Evolutionary conservation across 805 yeast genomes (phyloP).

Genomic region (Isabelozyma pseudorhagii): DNA sequence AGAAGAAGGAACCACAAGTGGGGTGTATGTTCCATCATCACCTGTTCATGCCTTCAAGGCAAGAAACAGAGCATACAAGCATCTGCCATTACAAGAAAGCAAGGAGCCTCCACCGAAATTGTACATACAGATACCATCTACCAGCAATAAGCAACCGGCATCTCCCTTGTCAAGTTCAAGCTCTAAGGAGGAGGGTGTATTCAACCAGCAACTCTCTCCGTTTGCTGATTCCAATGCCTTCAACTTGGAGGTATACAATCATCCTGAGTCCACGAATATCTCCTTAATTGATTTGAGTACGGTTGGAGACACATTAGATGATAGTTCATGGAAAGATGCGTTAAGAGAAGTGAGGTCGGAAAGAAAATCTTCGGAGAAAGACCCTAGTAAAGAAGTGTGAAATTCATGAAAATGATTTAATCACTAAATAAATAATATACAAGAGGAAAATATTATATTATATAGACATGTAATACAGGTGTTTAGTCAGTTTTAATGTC

Average conservation of each 20-base stretch:
- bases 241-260: neutral
- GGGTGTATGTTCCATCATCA: conserved; percentile 29
- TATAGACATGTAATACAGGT: neutral
- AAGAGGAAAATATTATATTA: neutral
- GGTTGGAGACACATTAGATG: conserved; percentile 22
- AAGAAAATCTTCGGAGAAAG: conserved; percentile 1
- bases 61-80: conserved; percentile 4
- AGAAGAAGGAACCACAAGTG: conserved; percentile 13
- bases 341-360: conserved; percentile 15
- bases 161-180: neutral
- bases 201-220: conserved; percentile 8
- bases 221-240: conserved; percentile 5
- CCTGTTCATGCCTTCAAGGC: conserved; percentile 21
- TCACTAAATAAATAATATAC: conserved; percentile 1
- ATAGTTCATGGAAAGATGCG: conserved; percentile 24
- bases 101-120: conserved; percentile 12
- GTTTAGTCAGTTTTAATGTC: conserved; percentile 41
- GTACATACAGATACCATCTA: conserved; percentile 12
- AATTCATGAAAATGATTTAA: neutral
- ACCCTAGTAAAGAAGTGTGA: neutral
- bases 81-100: neutral
- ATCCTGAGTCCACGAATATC: conserved; percentile 1
- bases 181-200: conserved; percentile 5
- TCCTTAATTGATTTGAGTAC: conserved; percentile 17
- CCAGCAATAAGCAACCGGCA: neutral